Evolutionary conservation across 495 filamentous ascomycete genomes (phyloP).

Genomic region (Penicillium coprophilum): DNA sequence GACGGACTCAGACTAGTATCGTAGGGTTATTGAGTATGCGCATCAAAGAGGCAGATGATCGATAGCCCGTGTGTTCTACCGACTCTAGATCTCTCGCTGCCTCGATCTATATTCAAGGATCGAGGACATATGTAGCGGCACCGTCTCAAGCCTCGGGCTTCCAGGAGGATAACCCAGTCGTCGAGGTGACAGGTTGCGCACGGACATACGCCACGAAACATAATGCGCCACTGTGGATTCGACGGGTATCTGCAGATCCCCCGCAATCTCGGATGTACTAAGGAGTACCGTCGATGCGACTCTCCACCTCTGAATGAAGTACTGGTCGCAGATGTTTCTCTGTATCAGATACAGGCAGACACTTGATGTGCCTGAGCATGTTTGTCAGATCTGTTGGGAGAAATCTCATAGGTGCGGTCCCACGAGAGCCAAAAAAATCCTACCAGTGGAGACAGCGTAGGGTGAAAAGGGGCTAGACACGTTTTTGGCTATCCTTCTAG

Average conservation of each 20-base stretch:
- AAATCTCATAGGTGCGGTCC: too few relatives aligned
- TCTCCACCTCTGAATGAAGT: too few relatives aligned
- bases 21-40: too few relatives aligned
- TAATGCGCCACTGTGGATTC: background rate
- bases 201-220: background rate
- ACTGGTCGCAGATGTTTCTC: background rate
- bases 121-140: too few relatives aligned
- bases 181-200: background rate
- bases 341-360: background rate
- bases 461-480: background rate
- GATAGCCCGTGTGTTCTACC: too few relatives aligned
- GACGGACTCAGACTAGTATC: too few relatives aligned
- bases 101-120: too few relatives aligned
- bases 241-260: slow-evolving; percentile 1
- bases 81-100: too few relatives aligned
- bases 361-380: background rate
- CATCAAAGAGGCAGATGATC: too few relatives aligned
- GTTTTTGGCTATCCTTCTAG: background rate
- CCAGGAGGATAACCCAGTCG: too few relatives aligned
- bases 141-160: too few relatives aligned
- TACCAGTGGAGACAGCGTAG: too few relatives aligned
- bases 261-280: background rate
- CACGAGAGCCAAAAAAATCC: background rate
- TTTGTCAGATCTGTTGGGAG: background rate
- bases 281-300: background rate